These are phyloP conservation scores for Fusarium camptoceras DNA, from an alignment of 2,329 filamentous ascomycete genomes.

Conservation along the genomic window DNA sequence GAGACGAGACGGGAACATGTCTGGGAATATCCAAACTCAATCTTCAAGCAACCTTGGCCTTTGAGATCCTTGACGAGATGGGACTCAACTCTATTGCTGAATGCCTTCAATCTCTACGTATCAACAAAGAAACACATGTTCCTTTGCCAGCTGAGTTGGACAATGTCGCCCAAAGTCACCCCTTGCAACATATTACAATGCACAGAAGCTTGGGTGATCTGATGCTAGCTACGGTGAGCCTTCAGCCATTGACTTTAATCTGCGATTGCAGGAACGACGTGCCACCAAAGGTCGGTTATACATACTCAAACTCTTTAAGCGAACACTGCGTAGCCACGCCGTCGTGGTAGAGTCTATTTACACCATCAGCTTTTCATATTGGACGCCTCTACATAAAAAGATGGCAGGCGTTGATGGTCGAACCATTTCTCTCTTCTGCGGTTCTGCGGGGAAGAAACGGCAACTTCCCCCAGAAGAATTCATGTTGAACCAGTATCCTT, in stretches of 20 bases:
- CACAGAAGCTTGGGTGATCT: conserved; percentile 29
- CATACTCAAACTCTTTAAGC: conserved; percentile 14
- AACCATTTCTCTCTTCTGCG: not conserved
- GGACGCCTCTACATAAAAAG: not conserved
- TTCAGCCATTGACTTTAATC: not conserved
- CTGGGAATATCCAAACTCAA: conserved; percentile 23
- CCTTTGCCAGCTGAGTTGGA: not conserved
- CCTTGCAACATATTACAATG: conserved; percentile 17
- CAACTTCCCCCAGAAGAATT: not conserved
- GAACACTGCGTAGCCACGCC: not conserved
- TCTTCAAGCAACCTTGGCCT: not conserved
- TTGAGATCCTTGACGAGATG: not conserved
- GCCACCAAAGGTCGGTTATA: conserved; percentile 8
- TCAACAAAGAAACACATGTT: not conserved
- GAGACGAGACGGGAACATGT: conserved; percentile 12
- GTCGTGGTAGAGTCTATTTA: not conserved
- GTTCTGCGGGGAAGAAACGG: not conserved
- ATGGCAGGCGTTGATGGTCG: not conserved
- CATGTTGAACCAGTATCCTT: not conserved
- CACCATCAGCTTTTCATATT: not conserved
- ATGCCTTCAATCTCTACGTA: not conserved
- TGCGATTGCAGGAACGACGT: conserved; percentile 1
- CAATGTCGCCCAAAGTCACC: not conserved
- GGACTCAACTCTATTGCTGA: not conserved
- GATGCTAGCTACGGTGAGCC: conserved; percentile 2